phyloP scores from a whole-genome alignment of 208 protist genomes.

The Trypanosoma caninum region DNA sequence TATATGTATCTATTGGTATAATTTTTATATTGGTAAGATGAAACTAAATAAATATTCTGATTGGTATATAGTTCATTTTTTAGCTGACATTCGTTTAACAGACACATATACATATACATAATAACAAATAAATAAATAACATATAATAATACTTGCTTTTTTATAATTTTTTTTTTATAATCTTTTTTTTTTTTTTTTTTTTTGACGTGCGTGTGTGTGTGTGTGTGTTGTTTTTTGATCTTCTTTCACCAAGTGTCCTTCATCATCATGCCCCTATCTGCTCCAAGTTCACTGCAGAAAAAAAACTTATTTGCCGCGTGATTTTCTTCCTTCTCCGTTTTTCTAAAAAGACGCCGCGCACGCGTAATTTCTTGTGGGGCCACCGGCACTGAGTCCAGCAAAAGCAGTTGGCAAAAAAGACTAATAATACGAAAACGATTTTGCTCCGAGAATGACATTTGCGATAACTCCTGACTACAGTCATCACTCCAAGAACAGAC shows the following conservation, averaged over 20 bases:
- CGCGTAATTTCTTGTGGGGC: conserved; percentile 15
- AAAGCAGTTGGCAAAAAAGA: conserved; percentile 12
- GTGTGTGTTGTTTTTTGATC: background rate
- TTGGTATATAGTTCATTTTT: no score
- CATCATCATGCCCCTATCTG: background rate
- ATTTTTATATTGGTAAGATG: no score
- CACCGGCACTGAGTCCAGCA: conserved; percentile 10
- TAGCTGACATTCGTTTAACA: no score
- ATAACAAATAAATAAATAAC: no score
- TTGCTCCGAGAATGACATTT: background rate
- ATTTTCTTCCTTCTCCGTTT: background rate
- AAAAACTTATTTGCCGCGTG: background rate
- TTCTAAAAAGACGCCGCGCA: conserved; percentile 12
- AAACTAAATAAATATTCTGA: no score
- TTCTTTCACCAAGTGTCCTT: no score
- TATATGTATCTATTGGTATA: no score
- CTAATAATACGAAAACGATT: conserved; percentile 21
- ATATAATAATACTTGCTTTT: no score
- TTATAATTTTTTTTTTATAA: no score
- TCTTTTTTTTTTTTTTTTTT: conserved; percentile 8
- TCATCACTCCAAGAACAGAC: conserved; percentile 12
- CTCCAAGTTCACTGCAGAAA: background rate
- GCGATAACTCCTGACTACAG: background rate
- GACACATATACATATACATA: no score
- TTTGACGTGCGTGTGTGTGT: background rate